Evolutionary conservation across 352 stramenopile species (phyloP).

Genomic region (Blastocystis sp.): DNA sequence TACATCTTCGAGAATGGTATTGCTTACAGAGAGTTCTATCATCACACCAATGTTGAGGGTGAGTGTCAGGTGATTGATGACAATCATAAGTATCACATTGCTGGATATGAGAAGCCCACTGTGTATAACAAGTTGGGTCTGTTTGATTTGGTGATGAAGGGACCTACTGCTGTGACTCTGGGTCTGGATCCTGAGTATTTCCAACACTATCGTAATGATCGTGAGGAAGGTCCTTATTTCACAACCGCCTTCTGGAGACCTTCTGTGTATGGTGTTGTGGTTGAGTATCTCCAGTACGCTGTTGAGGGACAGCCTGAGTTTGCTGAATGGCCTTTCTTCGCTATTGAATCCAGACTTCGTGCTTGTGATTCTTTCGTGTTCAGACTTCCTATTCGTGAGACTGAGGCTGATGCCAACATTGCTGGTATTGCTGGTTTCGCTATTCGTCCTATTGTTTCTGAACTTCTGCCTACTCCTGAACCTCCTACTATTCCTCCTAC

Average conservation of each 20-base stretch:
- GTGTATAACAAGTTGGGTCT: no score
- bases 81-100: no score
- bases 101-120: conserved; percentile 10
- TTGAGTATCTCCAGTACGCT: conserved; percentile 22
- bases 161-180: conserved; percentile 11
- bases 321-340: conserved; percentile 25
- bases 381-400: neutral
- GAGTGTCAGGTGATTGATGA: neutral
- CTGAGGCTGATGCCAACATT: no score
- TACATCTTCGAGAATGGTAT: conserved; percentile 27
- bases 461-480: neutral
- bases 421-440: neutral
- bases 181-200: conserved; percentile 22
- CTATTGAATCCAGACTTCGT: conserved; percentile 4
- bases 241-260: conserved; percentile 9
- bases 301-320: conserved; percentile 6
- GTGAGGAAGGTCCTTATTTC: conserved; percentile 28
- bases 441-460: neutral
- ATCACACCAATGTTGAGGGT: neutral
- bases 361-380: conserved; percentile 13
- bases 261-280: conserved; percentile 33
- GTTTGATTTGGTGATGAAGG: neutral
- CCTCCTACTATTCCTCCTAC: no score
- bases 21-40: conserved; percentile 13
- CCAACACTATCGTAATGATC: conserved; percentile 12